Base-by-base conservation (phyloP, 305 asterid genomes). In the Rubia peregrina region DNA sequence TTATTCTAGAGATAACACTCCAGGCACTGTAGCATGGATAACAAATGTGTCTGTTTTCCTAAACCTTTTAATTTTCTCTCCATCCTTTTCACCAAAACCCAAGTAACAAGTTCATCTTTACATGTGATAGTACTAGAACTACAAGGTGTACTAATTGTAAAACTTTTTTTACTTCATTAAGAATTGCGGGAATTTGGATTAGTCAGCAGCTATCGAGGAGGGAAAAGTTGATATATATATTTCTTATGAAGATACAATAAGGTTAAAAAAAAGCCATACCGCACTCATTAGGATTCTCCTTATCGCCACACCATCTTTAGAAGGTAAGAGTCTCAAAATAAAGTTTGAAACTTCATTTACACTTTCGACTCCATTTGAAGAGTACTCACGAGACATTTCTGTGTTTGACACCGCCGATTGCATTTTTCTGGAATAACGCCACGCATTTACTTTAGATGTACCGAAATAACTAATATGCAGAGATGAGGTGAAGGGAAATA, bases 251-350 rank as follows among this genome's bases (percentile, higher is more conserved):
- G 46, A 5, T 46, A 16, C 30, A 5, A 22, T 13, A 51, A 44
- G 60, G 26, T 26, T 26, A 26, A 26, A 61, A 75, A 79, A 73
- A 76, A 19, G 75, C 1, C 96, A 84, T 77, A 94, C 99, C 17
- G 91, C 96, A 65, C 89, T 88, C 95, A 94, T 90, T 44, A 91
- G 62, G 72, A 94, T 92, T 85, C 96, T 85, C 82, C 99, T 85
- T 73, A 94, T 71, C 70, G 88, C 99, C 10, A 81, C 67, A 67
- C 99, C 99, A 40, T 89, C 89, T 80, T 89, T 85, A 56, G 97
- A 89, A 48, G 90, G 92, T 69, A 94, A 75, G 78, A 94, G 78
- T 76, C 78, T 87, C 84, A 91, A 71, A 67, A 93, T 89, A 68
- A 88, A 85, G 79, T 85, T 82, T 67, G 88, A 86, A 74, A 85